Percentiles rank a stretch among this genome's conserved stretches.
Evolutionary conservation across 495 filamentous ascomycete species (phyloP).

Genomic region (Penicillium psychrofluorescens): DNA sequence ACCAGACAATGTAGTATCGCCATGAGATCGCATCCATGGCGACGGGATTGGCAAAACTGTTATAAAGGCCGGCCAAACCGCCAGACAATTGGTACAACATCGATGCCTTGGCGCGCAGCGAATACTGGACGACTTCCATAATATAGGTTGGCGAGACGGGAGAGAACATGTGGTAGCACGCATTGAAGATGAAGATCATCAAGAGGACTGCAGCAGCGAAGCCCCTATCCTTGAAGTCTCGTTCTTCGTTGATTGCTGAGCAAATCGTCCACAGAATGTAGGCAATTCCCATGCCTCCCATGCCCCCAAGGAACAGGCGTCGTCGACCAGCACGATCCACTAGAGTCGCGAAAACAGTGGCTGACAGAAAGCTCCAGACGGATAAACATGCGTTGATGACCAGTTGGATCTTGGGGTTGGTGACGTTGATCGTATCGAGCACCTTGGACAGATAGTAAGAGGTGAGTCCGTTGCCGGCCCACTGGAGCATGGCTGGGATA

Average conservation of each 20-base stretch:
- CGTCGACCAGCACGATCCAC: slow-evolving; percentile 55
- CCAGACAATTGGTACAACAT: slow-evolving; percentile 57
- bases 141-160: slow-evolving; percentile 57
- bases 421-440: slow-evolving; percentile 50
- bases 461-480: slow-evolving; percentile 60
- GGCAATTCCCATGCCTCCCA: slow-evolving; percentile 50
- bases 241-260: slow-evolving; percentile 46
- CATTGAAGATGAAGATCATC: slow-evolving; percentile 37
- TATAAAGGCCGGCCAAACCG: slow-evolving; percentile 42
- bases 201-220: slow-evolving; percentile 52
- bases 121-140: slow-evolving; percentile 60
- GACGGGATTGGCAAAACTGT: slow-evolving; percentile 52
- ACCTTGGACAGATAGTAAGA: slow-evolving; percentile 54
- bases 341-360: slow-evolving; percentile 45
- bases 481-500: slow-evolving; percentile 52
- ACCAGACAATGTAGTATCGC: slow-evolving; percentile 59
- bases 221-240: slow-evolving; percentile 31
- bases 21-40: slow-evolving; percentile 51
- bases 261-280: slow-evolving; percentile 55
- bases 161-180: slow-evolving; percentile 38
- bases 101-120: slow-evolving; percentile 62
- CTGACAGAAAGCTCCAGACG: slow-evolving; percentile 12
- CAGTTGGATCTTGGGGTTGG: slow-evolving; percentile 37
- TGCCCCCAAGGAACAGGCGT: slow-evolving; percentile 49
- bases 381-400: slow-evolving; percentile 22